These are phyloP conservation scores for Kondoa malvinella DNA, from an alignment of 768 basidiomycete genomes.

Conservation along the genomic window DNA sequence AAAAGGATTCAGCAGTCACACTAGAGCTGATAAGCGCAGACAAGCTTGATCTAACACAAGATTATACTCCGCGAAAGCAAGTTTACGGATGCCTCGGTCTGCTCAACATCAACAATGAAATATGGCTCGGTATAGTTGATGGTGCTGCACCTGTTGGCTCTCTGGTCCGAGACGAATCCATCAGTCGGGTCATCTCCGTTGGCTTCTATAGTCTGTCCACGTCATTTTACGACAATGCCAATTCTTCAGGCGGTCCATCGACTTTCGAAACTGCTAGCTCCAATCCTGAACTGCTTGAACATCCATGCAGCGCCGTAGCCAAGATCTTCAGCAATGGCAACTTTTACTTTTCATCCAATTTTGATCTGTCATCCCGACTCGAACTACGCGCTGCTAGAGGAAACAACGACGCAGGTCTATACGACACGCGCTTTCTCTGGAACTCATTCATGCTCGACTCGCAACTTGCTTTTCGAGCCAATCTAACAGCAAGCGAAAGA, in stretches of 20 bases:
- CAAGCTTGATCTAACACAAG: constrained; percentile 4
- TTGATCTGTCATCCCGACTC: constrained; percentile 79
- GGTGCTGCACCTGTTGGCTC: constrained; percentile 50
- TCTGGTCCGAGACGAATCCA: constrained; percentile 41
- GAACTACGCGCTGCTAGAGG: constrained; percentile 42
- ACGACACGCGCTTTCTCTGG: constrained; percentile 82
- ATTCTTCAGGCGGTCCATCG: constrained; percentile 34
- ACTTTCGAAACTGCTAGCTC: background rate
- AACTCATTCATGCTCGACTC: constrained; percentile 79
- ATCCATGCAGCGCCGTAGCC: constrained; percentile 73
- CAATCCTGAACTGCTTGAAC: constrained; percentile 51
- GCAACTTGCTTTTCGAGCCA: constrained; percentile 69
- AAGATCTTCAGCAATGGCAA: constrained; percentile 81
- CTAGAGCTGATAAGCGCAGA: background rate
- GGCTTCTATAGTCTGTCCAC: constrained; percentile 75
- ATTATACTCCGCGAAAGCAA: background rate
- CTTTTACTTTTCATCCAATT: constrained; percentile 77
- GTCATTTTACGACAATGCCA: constrained; percentile 63
- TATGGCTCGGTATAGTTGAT: constrained; percentile 69
- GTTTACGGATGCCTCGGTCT: background rate
- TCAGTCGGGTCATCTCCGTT: constrained; percentile 72
- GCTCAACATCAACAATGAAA: constrained; percentile 38
- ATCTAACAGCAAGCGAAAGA: constrained; percentile 52
- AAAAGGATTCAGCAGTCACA: background rate
- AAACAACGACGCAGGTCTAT: constrained; percentile 38